Evolutionary conservation across 2,329 filamentous ascomycete genomes (phyloP).

Genomic region (Fusarium palustre): DNA sequence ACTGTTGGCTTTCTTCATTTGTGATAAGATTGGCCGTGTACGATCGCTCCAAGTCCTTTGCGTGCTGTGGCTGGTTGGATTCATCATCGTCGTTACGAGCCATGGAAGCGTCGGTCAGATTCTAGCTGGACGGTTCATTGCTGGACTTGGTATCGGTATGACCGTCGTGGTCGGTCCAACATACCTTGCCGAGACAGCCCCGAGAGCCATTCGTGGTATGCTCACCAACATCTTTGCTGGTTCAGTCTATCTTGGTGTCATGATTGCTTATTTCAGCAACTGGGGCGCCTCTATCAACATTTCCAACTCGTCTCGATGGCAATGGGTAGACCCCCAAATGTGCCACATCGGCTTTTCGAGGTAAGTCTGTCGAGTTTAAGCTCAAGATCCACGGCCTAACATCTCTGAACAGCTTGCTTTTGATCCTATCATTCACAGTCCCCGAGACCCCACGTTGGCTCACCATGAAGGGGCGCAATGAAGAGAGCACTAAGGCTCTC

Average conservation of each 20-base stretch:
- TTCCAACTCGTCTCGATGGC: conserved; percentile 45
- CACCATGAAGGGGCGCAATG: conserved; percentile 15
- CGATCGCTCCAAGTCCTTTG: conserved; percentile 18
- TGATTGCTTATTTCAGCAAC: conserved; percentile 72
- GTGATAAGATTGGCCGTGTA: conserved; percentile 24
- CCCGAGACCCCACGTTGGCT: conserved; percentile 30
- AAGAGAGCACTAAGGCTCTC: conserved; percentile 15
- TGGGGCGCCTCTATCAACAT: conserved; percentile 63
- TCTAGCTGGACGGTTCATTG: conserved; percentile 17
- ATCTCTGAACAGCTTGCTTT: neutral
- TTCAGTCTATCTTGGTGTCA: conserved; percentile 40
- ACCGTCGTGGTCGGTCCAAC: conserved; percentile 48
- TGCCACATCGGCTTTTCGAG: conserved; percentile 23
- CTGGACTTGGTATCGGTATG: conserved; percentile 23
- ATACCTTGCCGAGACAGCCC: conserved; percentile 74
- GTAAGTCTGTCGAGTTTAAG: neutral
- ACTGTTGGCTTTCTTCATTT: conserved; percentile 60
- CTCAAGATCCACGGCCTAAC: rapidly evolving
- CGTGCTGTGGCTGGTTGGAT: conserved; percentile 10
- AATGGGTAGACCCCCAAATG: conserved; percentile 23
- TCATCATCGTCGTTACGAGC: conserved; percentile 14
- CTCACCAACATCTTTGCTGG: conserved; percentile 63
- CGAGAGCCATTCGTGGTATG: conserved; percentile 71
- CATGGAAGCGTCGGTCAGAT: conserved; percentile 22
- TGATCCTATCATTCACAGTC: conserved; percentile 20